phyloP scores from a whole-genome alignment of 1,139 yeast species.

The Wickerhamomyces sp. region DNA sequence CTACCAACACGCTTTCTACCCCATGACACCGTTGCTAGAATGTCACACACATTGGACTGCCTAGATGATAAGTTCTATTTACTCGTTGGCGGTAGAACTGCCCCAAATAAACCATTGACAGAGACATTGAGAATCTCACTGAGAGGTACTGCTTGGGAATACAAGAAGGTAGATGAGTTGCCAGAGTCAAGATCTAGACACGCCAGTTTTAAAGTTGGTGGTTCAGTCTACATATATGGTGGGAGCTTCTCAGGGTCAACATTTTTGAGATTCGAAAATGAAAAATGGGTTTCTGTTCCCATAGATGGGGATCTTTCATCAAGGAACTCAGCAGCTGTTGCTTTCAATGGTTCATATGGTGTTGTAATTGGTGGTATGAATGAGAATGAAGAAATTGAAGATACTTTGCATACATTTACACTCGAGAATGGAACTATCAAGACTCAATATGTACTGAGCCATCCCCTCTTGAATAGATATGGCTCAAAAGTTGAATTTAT shows the following conservation, averaged over 20 bases:
- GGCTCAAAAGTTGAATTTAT: conserved; percentile 37
- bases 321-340: conserved; percentile 32
- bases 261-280: conserved; percentile 26
- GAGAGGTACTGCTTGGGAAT: conserved; percentile 32
- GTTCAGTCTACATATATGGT: conserved; percentile 47
- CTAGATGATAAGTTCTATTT: conserved; percentile 29
- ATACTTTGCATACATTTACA: conserved; percentile 31
- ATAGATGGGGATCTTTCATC: conserved; percentile 12
- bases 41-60: conserved; percentile 53
- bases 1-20: neutral
- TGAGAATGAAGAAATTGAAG: conserved; percentile 29
- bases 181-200: conserved; percentile 53
- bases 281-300: conserved; percentile 19
- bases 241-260: conserved; percentile 32
- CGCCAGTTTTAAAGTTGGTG: conserved; percentile 33
- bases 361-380: conserved; percentile 52
- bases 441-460: conserved; percentile 1
- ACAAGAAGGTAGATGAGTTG: conserved; percentile 36
- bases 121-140: conserved; percentile 27
- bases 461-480: conserved; percentile 37
- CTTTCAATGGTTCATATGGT: conserved; percentile 36
- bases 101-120: conserved; percentile 45
- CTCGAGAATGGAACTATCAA: conserved; percentile 19
- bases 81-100: conserved; percentile 65
- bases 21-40: conserved; percentile 35